Evolutionary conservation across 306 rosid genomes (phyloP), one percentile per base, ranked within the genome.

Genomic region (Cotoneaster glaucophyllus): DNA sequence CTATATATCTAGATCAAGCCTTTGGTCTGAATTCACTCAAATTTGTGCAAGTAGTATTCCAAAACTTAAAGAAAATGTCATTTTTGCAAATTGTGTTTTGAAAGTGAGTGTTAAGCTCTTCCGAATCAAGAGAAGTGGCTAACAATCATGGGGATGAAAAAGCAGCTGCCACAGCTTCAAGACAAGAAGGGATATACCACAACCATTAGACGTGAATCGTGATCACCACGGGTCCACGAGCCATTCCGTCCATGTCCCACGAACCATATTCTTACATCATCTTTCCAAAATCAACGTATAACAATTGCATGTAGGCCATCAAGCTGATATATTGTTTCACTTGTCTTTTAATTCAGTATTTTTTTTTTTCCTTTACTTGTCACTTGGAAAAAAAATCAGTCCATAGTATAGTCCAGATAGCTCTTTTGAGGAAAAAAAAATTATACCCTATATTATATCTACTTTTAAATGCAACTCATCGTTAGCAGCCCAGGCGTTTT

Each of bases 121-220:
- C 19, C 25, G 25, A 69, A 69, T 79, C 90, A 75, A 78, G 80
- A 68, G 79, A 82, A 72, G 67, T 70, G 87, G 91, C 67, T 78
- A 66, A 76, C 73, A 72, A 82, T 54, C 44, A 26, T 57, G 53
- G 15, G 86, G 83, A 67, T 44, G 64, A 56, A 65, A 77, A 18
- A 14, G 76, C 44, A 66, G 21, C 44, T 37, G 28, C 43, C 69
- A 14, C 48, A 32, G 28, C 80, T 54, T 41, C 26, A 71, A 71
- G 75, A 71, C 64, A 71, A 71, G 65, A 71, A 53, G 64, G 65
- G 75, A 71, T 71, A 71, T 70, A 52, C 74, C 64, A 12, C 64
- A 59, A 59, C 64, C 64, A 59, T 2, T 37, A 37, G 41, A 37
- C 41, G 2, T 37, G 41, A 59, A 0, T 59, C 34, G 17, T 59